A percentile compares a stretch with the other conserved stretches of the same genome.
Evolutionary conservation across 1,139 yeast species (phyloP).

Genomic region (Protomyces arabidopsidicola): DNA sequence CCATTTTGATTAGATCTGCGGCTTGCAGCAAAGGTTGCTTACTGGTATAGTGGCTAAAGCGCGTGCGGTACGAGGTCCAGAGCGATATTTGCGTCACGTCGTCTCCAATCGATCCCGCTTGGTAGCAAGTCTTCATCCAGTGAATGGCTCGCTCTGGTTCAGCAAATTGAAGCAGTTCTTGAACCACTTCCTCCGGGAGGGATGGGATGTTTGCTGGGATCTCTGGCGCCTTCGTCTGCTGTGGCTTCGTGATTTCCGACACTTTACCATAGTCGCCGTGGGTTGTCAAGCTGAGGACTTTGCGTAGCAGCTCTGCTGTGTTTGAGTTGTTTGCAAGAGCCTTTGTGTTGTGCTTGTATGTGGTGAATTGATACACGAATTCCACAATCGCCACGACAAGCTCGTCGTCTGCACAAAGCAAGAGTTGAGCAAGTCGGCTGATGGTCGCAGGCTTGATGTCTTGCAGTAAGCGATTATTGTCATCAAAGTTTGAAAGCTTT

Average conservation of each 20-base stretch:
- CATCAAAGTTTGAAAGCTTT: slow-evolving; percentile 43
- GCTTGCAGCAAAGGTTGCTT: slow-evolving; percentile 70
- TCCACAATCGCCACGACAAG: slow-evolving; percentile 61
- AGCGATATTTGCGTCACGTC: slow-evolving; percentile 87
- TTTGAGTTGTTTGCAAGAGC: slow-evolving; percentile 29
- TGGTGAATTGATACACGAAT: slow-evolving; percentile 60
- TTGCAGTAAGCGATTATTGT: slow-evolving; percentile 36
- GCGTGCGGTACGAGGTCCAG: slow-evolving; percentile 92
- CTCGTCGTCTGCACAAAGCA: slow-evolving; percentile 52
- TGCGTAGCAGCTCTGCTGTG: slow-evolving; percentile 38
- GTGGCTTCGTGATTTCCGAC: neutral
- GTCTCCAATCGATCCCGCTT: slow-evolving; percentile 43
- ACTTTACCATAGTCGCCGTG: slow-evolving; percentile 44
- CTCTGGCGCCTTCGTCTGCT: neutral
- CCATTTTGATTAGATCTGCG: slow-evolving; percentile 92
- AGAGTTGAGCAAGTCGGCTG: slow-evolving; percentile 41
- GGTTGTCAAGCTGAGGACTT: slow-evolving; percentile 54
- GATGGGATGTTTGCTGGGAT: slow-evolving; percentile 61
- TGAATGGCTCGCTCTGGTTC: slow-evolving; percentile 92
- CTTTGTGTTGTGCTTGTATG: slow-evolving; percentile 45
- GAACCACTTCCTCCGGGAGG: slow-evolving; percentile 56
- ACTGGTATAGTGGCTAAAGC: slow-evolving; percentile 55
- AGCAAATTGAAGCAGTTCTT: slow-evolving; percentile 57
- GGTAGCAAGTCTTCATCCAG: slow-evolving; percentile 90
- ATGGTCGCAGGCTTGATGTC: slow-evolving; percentile 36